phyloP scores from a whole-genome alignment of 2,329 filamentous ascomycete genomes.

The Aspergillus quadricinctus region DNA sequence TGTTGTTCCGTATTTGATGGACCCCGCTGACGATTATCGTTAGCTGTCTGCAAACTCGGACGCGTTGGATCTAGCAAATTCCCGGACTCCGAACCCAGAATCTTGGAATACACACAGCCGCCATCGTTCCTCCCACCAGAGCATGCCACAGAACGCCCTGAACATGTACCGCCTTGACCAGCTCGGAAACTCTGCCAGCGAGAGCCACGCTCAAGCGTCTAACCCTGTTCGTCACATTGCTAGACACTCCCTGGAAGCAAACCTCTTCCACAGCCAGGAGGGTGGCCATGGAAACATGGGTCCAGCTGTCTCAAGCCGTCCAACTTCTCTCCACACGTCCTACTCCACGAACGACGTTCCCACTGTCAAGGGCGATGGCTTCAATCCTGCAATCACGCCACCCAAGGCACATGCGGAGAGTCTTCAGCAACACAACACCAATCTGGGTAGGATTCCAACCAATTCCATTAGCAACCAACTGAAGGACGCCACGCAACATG shows the following conservation, averaged over 20 bases:
- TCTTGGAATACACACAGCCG: constrained; percentile 63
- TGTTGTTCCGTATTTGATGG: background rate
- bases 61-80: constrained; percentile 72
- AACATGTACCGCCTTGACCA: constrained; percentile 39
- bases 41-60: constrained; percentile 77
- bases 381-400: constrained; percentile 40
- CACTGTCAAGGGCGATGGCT: constrained; percentile 68
- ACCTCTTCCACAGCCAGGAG: constrained; percentile 32
- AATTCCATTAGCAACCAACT: constrained; percentile 60
- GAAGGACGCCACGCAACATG: constrained; percentile 38
- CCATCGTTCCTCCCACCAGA: constrained; percentile 62
- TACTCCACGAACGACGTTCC: constrained; percentile 88
- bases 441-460: constrained; percentile 71
- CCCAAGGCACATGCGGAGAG: constrained; percentile 59
- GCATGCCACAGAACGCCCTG: constrained; percentile 53
- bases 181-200: constrained; percentile 27
- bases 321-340: constrained; percentile 64
- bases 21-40: constrained; percentile 39
- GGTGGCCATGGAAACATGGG: constrained; percentile 21
- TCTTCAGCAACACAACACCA: constrained; percentile 71
- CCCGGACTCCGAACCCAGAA: constrained; percentile 63
- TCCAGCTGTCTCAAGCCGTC: constrained; percentile 34
- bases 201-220: constrained; percentile 19
- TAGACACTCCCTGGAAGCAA: constrained; percentile 44
- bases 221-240: constrained; percentile 36